Base-by-base conservation (phyloP, 169 alveolate genomes). In the Eimeria tenella region DNA sequence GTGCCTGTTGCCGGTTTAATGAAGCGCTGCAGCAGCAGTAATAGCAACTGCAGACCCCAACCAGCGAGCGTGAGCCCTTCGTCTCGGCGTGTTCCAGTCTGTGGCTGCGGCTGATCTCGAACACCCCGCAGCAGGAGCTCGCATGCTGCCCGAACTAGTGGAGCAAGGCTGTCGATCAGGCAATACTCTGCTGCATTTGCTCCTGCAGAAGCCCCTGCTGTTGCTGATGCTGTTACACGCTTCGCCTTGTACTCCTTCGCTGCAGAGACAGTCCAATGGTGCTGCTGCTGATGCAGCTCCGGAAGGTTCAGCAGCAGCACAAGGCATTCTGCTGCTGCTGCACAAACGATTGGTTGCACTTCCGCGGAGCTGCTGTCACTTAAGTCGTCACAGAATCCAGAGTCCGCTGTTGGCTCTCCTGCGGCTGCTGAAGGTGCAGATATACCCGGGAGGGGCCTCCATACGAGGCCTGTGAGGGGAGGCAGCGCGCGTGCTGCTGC, bases 311-410 rank as follows among this genome's bases (percentile, higher is more conserved):
- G 90, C 31, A 83, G 90, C 63, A 60, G 5, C 90, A 56, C 77
- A 13, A 83, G 90, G 23, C 90, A 83, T 42, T 83, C 90, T 58
- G 90, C 90, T 21, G 90, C 90, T 60, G 90, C 60, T 15, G 31
- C 65, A 42, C 90, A 60, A 60, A 83, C 90, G 50, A 60, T 19
- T 1, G 90, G 75, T 25, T 60, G 63, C 55, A 83, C 90, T 25
- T 56, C 75, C 58, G 79, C 77, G 53, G 21, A 15, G 73, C 52
- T 79, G 49, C 84, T 49, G 60, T 49, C 62, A 25, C 50, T 74
- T 56, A 31, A n/a, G 58, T 49, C 11, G 73, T 52, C 53, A 62
- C 73, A 19, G 70, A 23, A 1, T 4, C 6, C 53, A 13, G 25
- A 3, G 17, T 60, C 90, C 6, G 58, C 77, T 4, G 13, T n/a